Base-by-base conservation (phyloP, 1,284 basidiomycete genomes). In the Vanrija sp. region DNA sequence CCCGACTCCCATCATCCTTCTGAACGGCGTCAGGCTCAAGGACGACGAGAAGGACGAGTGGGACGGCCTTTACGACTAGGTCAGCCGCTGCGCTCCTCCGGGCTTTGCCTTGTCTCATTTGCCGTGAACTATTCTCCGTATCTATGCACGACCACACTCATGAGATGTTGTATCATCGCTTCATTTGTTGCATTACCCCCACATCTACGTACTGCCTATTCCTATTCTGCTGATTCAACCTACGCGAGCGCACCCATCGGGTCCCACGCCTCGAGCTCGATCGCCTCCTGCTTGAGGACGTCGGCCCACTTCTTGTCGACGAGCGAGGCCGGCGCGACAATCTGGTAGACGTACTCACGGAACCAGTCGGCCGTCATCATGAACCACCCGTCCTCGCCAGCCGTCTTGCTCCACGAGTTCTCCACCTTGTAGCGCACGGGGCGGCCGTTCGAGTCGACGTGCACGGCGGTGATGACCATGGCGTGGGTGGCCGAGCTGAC, bases 311-410 rank as follows among this genome's bases (percentile, higher is more conserved):
- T 85, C 74, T 82, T 85, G 18, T 88, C 85, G 31, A 89, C 87
- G 54, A 92, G 74, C 37, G 82, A 80, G 71, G 85, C 86, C 35
- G 89, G 89, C 8, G 91, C 83, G 10, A 95, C 92, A 25, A 94
- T 72, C 84, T 88, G 71, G 56, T 72, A 63, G 12, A 84, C 87
- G 61, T 72, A 91, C 85, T 97, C 81, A 57, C 87, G 84, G 75
- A 97, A 97, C 94, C 94, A 97, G 41, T 79, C 80, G 59, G 88
- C 86, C 43, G 85, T 87, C 89, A 95, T 95, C 63, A 95, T 85
- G 77, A 89, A 93, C 77, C 86, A 97, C 3, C 92, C 94, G 65
- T 92, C 86, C 61, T 90, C 81, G 19, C 94, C 89, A 0, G 80
- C 81, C 0, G 78, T 78, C n/a, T 85, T 83, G 22, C 89, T 88